These are phyloP conservation scores for Dictyostelium citrinum DNA, from an alignment of 78 protist genomes.

Conservation along the genomic window DNA sequence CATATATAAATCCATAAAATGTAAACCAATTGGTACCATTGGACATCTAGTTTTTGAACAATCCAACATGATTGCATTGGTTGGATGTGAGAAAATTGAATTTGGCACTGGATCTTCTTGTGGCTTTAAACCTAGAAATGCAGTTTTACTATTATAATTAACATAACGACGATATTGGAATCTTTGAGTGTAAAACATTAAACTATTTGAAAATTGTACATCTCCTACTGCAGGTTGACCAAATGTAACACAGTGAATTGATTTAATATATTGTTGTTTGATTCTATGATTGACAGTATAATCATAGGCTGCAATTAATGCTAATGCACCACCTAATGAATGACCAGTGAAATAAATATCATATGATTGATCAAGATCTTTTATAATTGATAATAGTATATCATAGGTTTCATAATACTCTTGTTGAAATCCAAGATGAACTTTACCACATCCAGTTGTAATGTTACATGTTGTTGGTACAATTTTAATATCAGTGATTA, in stretches of 20 bases:
- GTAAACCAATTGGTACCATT: not conserved
- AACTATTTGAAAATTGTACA: not conserved
- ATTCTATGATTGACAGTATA: not conserved
- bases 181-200: not conserved
- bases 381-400: not conserved
- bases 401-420: not conserved
- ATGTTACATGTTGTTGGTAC: not conserved
- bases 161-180: conserved; percentile 1
- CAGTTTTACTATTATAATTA: not conserved
- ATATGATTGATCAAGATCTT: not conserved
- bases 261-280: not conserved
- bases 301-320: not conserved
- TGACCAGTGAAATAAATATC: conserved; percentile 46
- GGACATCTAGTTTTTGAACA: not conserved
- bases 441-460: not conserved
- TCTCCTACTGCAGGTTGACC: conserved; percentile 29
- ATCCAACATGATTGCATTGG: not conserved
- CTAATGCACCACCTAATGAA: conserved; percentile 7
- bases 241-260: conserved; percentile 5
- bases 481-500: not conserved
- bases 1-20: not conserved
- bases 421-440: not conserved
- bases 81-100: not conserved
- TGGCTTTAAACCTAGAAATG: not conserved
- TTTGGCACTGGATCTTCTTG: not conserved